Evolutionary conservation across 139 green algal genomes (phyloP).

Genomic region (Protoeuglena noctilucae): DNA sequence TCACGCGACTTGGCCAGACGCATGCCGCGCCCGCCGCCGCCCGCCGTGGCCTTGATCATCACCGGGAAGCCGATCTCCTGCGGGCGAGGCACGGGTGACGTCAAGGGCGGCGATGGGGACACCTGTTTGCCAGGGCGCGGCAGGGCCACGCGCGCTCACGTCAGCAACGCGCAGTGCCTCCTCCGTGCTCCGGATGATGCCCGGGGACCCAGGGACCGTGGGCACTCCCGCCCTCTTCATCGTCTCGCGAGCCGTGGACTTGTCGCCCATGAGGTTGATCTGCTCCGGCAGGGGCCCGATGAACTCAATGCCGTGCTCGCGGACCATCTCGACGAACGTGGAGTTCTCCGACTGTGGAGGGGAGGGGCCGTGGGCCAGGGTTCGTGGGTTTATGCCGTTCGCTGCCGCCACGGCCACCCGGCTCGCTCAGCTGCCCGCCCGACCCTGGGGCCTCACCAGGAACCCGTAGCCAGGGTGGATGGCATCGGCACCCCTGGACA

Average conservation of each 20-base stretch:
- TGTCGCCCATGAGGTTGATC: slow-evolving; percentile 91
- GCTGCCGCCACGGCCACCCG: no score
- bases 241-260: slow-evolving; percentile 79
- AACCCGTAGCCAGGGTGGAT: slow-evolving; percentile 95
- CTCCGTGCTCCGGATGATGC: slow-evolving; percentile 49
- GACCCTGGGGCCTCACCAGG: no score
- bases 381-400: no score
- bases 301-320: slow-evolving; percentile 87
- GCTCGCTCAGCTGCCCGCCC: no score
- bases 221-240: slow-evolving; percentile 89
- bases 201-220: slow-evolving; percentile 77
- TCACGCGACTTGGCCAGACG: slow-evolving; percentile 51
- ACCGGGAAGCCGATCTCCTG: slow-evolving; percentile 70
- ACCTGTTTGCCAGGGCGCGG: no score
- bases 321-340: slow-evolving; percentile 90
- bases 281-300: slow-evolving; percentile 78
- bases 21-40: slow-evolving; percentile 74
- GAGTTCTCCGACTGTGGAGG: slow-evolving; percentile 88
- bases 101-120: no score
- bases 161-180: slow-evolving; percentile 32
- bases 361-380: no score
- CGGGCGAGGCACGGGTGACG: background rate
- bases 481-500: slow-evolving; percentile 64
- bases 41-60: slow-evolving; percentile 94
- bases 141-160: slow-evolving; percentile 11